Conservation (phyloP, 2,329 filamentous ascomycete genomes). For the Microsporum canis region DNA sequence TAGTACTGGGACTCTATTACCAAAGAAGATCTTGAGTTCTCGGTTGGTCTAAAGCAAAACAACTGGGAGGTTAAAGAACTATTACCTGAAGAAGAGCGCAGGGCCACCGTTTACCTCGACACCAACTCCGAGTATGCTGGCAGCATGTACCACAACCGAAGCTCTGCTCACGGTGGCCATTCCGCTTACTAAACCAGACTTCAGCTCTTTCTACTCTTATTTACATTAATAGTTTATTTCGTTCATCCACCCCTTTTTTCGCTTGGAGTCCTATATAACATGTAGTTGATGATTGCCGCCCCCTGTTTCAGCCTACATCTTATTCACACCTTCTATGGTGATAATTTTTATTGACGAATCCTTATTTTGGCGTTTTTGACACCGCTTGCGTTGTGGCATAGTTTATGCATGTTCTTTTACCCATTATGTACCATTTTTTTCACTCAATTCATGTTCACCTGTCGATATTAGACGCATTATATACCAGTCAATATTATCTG, state of each 20-base stretch:
- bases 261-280: slow-evolving; percentile 1
- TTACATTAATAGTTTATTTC: not conserved
- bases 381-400: not conserved
- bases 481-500: not conserved
- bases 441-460: not conserved
- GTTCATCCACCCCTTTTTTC: not conserved
- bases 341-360: not conserved
- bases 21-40: slow-evolving; percentile 95
- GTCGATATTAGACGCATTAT: not conserved
- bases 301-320: not conserved
- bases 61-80: slow-evolving; percentile 98
- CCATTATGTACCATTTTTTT: not conserved
- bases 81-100: slow-evolving; percentile 67
- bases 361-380: not conserved
- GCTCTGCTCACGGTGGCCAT: slow-evolving; percentile 28
- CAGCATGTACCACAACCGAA: slow-evolving; percentile 34
- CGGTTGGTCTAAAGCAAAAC: slow-evolving; percentile 85
- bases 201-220: not conserved
- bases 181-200: slow-evolving; percentile 23
- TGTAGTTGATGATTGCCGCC: slow-evolving; percentile 1
- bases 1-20: slow-evolving; percentile 99
- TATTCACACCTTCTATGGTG: not conserved
- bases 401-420: not conserved
- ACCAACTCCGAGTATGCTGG: slow-evolving; percentile 35
- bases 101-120: slow-evolving; percentile 60